These are phyloP conservation scores for Metarhizium album DNA, from an alignment of 2,329 filamentous ascomycete genomes.

Conservation along the genomic window DNA sequence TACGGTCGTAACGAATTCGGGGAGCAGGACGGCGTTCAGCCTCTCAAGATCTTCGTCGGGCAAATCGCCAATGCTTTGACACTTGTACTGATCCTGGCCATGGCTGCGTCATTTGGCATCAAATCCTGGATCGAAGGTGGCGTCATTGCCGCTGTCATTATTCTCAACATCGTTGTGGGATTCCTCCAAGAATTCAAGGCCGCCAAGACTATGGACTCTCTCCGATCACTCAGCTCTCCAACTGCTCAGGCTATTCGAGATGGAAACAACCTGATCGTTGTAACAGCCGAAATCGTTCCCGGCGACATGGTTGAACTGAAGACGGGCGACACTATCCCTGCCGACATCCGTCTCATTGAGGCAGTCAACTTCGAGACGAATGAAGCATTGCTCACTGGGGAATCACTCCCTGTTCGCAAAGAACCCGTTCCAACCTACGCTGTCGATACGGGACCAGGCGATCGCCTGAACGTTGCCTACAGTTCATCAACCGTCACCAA, in stretches of 20 bases:
- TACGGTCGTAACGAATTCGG: slow-evolving; percentile 55
- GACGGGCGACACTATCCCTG: slow-evolving; percentile 50
- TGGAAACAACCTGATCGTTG: slow-evolving; percentile 26
- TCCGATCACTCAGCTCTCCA: slow-evolving; percentile 31
- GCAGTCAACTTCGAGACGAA: slow-evolving; percentile 59
- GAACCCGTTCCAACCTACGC: slow-evolving; percentile 31
- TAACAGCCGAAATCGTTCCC: slow-evolving; percentile 37
- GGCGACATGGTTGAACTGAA: slow-evolving; percentile 46
- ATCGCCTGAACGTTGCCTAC: slow-evolving; percentile 52
- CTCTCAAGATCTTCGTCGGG: slow-evolving; percentile 51
- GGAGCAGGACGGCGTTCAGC: slow-evolving; percentile 47
- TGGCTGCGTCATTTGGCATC: slow-evolving; percentile 47
- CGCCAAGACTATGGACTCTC: slow-evolving; percentile 39
- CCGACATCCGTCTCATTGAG: slow-evolving; percentile 45
- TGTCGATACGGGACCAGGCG: slow-evolving; percentile 36
- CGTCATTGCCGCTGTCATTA: slow-evolving; percentile 46
- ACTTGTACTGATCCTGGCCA: slow-evolving; percentile 47
- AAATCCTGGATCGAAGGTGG: slow-evolving; percentile 50
- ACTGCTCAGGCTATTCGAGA: slow-evolving; percentile 32
- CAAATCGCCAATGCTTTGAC: slow-evolving; percentile 63
- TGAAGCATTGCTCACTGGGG: slow-evolving; percentile 53
- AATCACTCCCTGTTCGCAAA: slow-evolving; percentile 50
- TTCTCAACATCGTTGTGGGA: slow-evolving; percentile 46
- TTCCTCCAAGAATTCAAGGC: slow-evolving; percentile 35
- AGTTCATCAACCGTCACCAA: slow-evolving; percentile 53